Conservation (phyloP, 371 early-diverging fungal species). For the Saksenaea vasiformis region DNA sequence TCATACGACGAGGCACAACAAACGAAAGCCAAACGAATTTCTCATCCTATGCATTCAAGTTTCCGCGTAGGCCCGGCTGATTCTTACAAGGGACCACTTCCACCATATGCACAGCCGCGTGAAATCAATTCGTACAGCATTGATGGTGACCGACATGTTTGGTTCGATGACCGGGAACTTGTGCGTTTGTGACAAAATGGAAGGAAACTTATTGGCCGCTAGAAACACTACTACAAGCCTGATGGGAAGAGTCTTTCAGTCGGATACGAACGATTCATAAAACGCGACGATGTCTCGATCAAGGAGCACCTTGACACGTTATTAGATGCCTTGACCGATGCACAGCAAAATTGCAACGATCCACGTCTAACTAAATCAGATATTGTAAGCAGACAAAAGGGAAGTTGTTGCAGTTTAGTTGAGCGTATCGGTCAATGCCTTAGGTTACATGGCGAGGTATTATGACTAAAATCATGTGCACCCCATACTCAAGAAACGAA, state of each 20-base stretch:
- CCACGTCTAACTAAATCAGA: constrained; percentile 22
- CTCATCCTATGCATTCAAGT: neutral
- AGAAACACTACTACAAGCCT: constrained; percentile 77
- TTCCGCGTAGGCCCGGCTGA: constrained; percentile 3
- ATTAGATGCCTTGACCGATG: constrained; percentile 58
- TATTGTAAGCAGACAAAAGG: constrained; percentile 43
- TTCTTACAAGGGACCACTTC: constrained; percentile 54
- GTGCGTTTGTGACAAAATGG: constrained; percentile 29
- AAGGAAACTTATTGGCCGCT: constrained; percentile 5
- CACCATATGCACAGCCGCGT: constrained; percentile 68
- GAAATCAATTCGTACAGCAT: constrained; percentile 82
- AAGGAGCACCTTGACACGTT: constrained; percentile 85
- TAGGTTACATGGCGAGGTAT: constrained; percentile 77
- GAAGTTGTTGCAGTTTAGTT: neutral
- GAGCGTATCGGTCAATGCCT: neutral
- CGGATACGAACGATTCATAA: constrained; percentile 63
- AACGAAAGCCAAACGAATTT: neutral
- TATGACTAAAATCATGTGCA: constrained; percentile 80
- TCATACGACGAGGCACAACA: neutral
- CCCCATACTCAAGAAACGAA: constrained; percentile 76
- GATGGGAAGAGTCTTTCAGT: constrained; percentile 54
- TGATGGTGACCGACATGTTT: constrained; percentile 60
- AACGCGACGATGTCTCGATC: constrained; percentile 52
- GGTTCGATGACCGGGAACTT: constrained; percentile 71
- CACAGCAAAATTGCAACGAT: constrained; percentile 12